Evolutionary conservation across 108 stramenopile species (phyloP).

Genomic region (Pseudonitzschia delicatissima): DNA sequence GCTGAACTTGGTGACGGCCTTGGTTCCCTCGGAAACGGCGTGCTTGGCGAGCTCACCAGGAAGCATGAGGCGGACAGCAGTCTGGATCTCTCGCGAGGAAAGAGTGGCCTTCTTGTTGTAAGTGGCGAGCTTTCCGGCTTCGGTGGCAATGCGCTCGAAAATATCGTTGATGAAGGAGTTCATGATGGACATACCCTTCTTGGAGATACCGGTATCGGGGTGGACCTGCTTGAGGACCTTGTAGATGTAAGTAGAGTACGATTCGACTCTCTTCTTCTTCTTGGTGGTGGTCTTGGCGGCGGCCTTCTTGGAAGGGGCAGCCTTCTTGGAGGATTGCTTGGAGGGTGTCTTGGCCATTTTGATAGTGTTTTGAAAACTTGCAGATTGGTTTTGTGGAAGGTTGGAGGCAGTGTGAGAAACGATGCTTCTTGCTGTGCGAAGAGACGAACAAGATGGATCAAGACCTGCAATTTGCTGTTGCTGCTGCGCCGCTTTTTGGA

Average conservation of each 20-base stretch:
- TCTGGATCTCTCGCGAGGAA: conserved; percentile 89
- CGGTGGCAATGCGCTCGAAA: conserved; percentile 87
- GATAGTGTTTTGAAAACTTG: neutral
- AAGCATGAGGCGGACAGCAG: conserved; percentile 87
- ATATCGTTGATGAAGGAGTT: conserved; percentile 95
- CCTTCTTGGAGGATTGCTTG: too few species aligned
- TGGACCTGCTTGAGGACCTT: conserved; percentile 89
- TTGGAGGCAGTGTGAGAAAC: too few species aligned
- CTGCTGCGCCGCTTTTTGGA: neutral
- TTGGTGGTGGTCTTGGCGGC: too few species aligned
- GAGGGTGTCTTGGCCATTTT: conserved; percentile 69
- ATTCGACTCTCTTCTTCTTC: conserved; percentile 81
- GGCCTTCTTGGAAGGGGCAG: conserved; percentile 20
- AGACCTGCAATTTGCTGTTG: neutral
- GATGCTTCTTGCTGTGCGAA: too few species aligned
- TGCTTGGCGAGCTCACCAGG: conserved; percentile 95
- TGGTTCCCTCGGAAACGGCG: conserved; percentile 77
- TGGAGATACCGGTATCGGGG: conserved; percentile 88
- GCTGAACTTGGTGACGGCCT: conserved; percentile 29
- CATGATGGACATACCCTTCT: conserved; percentile 92
- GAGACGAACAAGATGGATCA: too few species aligned
- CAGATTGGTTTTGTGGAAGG: neutral
- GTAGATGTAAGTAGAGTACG: conserved; percentile 92
- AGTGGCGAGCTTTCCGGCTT: conserved; percentile 85
- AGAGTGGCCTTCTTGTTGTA: conserved; percentile 96